Evolutionary conservation across 2,329 filamentous ascomycete genomes (phyloP), one percentile per base, ranked within the genome.

Genomic region (Aureobasidium namibiae): DNA sequence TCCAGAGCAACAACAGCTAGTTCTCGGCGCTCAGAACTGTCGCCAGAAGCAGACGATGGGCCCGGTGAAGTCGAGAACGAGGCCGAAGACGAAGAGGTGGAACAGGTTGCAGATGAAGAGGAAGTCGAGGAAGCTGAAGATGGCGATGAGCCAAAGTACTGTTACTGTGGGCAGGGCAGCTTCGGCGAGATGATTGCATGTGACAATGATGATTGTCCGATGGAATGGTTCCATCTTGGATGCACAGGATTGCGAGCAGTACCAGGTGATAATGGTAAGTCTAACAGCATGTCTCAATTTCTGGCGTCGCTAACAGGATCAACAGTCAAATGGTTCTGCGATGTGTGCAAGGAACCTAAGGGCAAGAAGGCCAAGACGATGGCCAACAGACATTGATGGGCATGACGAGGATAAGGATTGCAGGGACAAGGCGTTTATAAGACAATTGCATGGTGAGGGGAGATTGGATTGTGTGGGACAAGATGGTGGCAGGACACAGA

Each of bases 161-260:
- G 84, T 71, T 84, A 83, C 64, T 87, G 84, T 67, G 82, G 83
- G 52, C 81, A 82, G 63, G 83, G 85, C 38, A 82, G 79, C 63
- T 85, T 85, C 67, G 84, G 84, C 18, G 82, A 85, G 66, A 87
- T 87, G 84, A 81, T 87, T 41, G 84, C 82, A 13, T 87, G 84
- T 66, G 84, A 87, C 69, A 86, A 86, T 67, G 81, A 84, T 38
- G 75, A 78, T 60, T 87, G 84, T 71, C 78, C 80, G 13, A 80
- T 82, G 63, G 83, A 87, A 68, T 87, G 84, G 84, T 87, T 87
- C 70, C 84, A 87, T 74, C 78, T 85, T 69, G 81, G 78, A 41
- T 87, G 84, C 65, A 82, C 85, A 54, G 81, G 82, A 21, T 73
- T 87, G 66, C 82, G 78, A 44, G 79, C 80, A 65, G 80, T 83